Evolutionary conservation across 176 grass and related monocot species (phyloP), one percentile per base, ranked within the genome.

Genomic region (Triticum aestivum): DNA sequence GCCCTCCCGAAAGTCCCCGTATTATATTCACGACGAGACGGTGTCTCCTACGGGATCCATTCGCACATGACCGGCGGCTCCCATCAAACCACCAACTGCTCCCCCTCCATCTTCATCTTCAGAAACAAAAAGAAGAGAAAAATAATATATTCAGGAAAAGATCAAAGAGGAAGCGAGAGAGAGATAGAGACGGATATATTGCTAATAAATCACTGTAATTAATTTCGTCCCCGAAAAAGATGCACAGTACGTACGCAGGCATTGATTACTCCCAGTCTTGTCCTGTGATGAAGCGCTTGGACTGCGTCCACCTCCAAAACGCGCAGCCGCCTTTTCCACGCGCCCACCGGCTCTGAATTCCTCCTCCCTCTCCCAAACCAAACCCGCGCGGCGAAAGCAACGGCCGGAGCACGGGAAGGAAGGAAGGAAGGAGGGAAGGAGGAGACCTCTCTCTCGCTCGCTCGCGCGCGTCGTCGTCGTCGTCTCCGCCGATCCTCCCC

Each of bases 271-370:
- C 35, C 9, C 68, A 11, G 68, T 71, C 72, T 23, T 10, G 86
- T 47, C 85, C 29, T n/a, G 75, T 3, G 76, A 78, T 11, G n/a
- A 26, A 32, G 47, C 27, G 56, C 47, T 42, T 83, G 78, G 89
- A 88, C 89, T 9, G 59, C 81, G 89, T 91, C 86, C 59, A 9
- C 89, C 85, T 69, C 72, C 15, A 67, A 67, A 72, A 65, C 74
- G 23, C 64, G 30, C 35, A 24, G 34, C 39, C n/a, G 32, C 72
- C 51, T 77, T 84, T 89, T 93, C 92, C 85, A 84, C 92, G 75
- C 86, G 87, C 86, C 90, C 54, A 52, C 11, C 83, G 35, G 0
- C 51, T 86, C 78, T 29, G 67, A 75, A 83, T 38, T 75, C 64
- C 11, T 54, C 64, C 39, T 33, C 20, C 15, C 51, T 54, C 51